Evolutionary conservation across 2,329 filamentous ascomycete species (phyloP).

Genomic region (Colletotrichum acutatum): DNA sequence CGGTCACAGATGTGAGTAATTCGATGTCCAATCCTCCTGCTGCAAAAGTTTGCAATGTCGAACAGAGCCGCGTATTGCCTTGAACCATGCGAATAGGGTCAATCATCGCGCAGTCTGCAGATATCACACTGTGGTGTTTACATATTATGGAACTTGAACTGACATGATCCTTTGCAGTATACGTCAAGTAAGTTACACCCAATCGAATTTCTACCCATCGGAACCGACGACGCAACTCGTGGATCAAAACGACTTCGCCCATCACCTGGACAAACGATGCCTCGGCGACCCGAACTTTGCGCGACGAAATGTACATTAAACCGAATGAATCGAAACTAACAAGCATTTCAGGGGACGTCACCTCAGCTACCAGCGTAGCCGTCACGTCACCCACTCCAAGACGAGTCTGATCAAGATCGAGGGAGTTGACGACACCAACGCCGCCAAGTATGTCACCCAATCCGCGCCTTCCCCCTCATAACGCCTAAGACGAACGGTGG

Average conservation of each 20-base stretch:
- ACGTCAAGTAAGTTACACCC: constrained; percentile 81
- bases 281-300: constrained; percentile 1
- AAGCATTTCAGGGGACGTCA: constrained; percentile 82
- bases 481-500: background rate
- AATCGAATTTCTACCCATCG: constrained; percentile 27
- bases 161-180: constrained; percentile 67
- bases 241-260: constrained; percentile 6
- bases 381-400: constrained; percentile 90
- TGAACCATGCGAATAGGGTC: background rate
- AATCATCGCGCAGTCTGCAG: constrained; percentile 8
- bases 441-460: constrained; percentile 78
- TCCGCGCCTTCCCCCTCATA: background rate
- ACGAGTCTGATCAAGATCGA: constrained; percentile 98
- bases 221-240: constrained; percentile 8
- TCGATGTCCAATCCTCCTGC: constrained; percentile 20
- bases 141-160: constrained; percentile 44
- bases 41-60: constrained; percentile 6
- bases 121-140: background rate
- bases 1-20: constrained; percentile 86
- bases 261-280: background rate
- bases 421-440: constrained; percentile 91
- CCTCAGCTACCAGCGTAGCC: constrained; percentile 96
- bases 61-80: background rate
- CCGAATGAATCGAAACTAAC: constrained; percentile 24
- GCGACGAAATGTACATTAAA: background rate